Base-by-base conservation (phyloP, 176 grass and related monocot genomes). In the Carex pumila region DNA sequence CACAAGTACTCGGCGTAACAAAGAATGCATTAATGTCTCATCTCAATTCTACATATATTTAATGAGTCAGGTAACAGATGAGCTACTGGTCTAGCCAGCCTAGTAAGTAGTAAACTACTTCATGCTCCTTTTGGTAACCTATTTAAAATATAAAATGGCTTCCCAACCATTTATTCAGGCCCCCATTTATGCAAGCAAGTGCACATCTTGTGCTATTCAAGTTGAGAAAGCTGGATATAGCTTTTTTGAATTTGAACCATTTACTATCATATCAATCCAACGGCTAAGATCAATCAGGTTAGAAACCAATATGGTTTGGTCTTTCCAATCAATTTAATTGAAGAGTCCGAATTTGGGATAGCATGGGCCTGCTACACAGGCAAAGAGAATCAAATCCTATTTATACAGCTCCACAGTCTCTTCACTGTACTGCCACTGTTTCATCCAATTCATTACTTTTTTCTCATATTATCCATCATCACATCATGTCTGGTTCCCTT, bases 151-250 rank as follows among this genome's bases (percentile, higher is more conserved):
- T 10, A 49, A 43, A 45, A 49, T 49, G 12, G 11, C 72, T 76
- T 76, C 49, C 60, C 80, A 82, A 82, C 80, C 59, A 65, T 82
- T 37, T 67, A 2, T 82, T 63, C 56, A 63, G 59, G 59, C 61
- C 36, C 25, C 41, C 61, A 82, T 82, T 82, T 54, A 76, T 54
- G 41, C 8, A 10, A 10, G 47, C 22, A 75, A 11, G 1, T 54
- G 10, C 21, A 22, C 4, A 30, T 54, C 49, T 55, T 49, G 13
- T 55, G n/a, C 21, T 31, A 15, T 55, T 12, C 49, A 15, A 53
- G 18, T 15, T 76, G 49, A 53, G 21, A 32, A 25, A 14, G 22
- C 50, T 30, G 22, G 12, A 76, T 55, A 7, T 22, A 49, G 65
- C 65, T 18, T 4, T 3, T 3, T 31, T 12, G 22, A 75, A 15